Conservation (phyloP, 495 filamentous ascomycete species). For the Antarctomyces pellizariae region DNA sequence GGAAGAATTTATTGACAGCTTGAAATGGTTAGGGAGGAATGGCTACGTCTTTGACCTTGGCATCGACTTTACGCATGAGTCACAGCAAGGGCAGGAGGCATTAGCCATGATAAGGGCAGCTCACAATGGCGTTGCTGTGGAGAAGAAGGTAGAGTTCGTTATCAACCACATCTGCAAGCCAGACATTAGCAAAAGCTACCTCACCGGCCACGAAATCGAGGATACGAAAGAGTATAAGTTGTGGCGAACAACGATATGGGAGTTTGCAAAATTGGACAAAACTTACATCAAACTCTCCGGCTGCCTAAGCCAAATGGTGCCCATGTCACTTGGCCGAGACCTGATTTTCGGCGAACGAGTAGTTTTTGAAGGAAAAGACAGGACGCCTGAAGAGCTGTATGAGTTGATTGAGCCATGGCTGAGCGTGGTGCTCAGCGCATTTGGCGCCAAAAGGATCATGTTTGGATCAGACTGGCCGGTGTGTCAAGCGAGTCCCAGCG, state of each 20-base stretch:
- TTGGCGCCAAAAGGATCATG: constrained; percentile 51
- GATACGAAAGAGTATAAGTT: too few species aligned
- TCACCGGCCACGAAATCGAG: too few species aligned
- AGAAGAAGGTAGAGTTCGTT: constrained; percentile 37
- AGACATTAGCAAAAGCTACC: constrained; percentile 38
- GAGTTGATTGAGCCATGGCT: constrained; percentile 35
- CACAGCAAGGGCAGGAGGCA: constrained; percentile 46
- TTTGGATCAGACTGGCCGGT: constrained; percentile 86
- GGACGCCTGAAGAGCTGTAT: constrained; percentile 12
- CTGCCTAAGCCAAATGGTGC: constrained; percentile 42
- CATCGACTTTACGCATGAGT: constrained; percentile 45
- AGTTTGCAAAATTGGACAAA: constrained; percentile 28
- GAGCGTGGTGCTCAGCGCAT: constrained; percentile 37
- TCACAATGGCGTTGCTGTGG: constrained; percentile 30
- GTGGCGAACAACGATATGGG: constrained; percentile 30
- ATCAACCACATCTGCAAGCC: constrained; percentile 84
- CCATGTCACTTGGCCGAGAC: constrained; percentile 5
- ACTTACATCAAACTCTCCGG: constrained; percentile 85
- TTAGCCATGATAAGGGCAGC: constrained; percentile 46
- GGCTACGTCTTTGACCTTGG: constrained; percentile 58
- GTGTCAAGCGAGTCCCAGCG: constrained; percentile 45
- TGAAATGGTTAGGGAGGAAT: constrained; percentile 40
- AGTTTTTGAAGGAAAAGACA: too few species aligned
- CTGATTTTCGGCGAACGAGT: too few species aligned
- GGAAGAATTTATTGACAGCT: constrained; percentile 36